A percentile compares a stretch with the other conserved stretches of the same genome.
These are phyloP conservation scores for Apiospora marii DNA, from an alignment of 2,329 filamentous ascomycete genomes.

Conservation along the genomic window DNA sequence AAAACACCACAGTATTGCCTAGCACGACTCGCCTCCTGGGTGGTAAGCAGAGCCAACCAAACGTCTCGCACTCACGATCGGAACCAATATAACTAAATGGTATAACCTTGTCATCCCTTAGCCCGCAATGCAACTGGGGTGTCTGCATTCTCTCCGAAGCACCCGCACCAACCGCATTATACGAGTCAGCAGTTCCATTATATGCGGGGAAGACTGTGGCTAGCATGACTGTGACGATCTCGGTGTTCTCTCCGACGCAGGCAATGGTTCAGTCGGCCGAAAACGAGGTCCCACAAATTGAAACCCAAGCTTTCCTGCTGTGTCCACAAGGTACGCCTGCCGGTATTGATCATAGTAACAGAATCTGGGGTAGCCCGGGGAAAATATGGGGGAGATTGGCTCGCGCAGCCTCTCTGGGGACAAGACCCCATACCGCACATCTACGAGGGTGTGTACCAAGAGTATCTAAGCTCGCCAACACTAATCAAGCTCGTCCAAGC, in stretches of 20 bases:
- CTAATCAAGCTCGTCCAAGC: not conserved
- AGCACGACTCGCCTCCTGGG: not conserved
- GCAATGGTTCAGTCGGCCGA: not conserved
- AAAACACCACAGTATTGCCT: not conserved
- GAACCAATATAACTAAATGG: not conserved
- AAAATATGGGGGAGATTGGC: not conserved
- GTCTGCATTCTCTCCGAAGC: constrained; percentile 4
- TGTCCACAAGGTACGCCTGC: not conserved
- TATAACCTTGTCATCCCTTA: not conserved
- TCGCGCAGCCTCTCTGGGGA: not conserved
- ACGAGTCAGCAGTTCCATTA: not conserved
- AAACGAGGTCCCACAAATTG: constrained; percentile 1
- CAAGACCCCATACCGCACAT: not conserved
- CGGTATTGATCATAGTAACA: not conserved
- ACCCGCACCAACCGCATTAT: not conserved
- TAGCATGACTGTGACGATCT: constrained; percentile 4
- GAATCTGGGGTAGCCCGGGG: not conserved
- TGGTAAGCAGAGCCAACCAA: not conserved
- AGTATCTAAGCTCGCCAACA: not conserved
- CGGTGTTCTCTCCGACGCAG: constrained; percentile 24
- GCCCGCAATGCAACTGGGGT: not conserved
- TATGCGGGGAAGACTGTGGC: not conserved
- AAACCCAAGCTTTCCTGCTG: constrained; percentile 24
- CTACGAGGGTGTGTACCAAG: not conserved
- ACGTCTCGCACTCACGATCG: not conserved